Conservation (phyloP, 1,284 basidiomycete species). For the Puccinia horiana region DNA sequence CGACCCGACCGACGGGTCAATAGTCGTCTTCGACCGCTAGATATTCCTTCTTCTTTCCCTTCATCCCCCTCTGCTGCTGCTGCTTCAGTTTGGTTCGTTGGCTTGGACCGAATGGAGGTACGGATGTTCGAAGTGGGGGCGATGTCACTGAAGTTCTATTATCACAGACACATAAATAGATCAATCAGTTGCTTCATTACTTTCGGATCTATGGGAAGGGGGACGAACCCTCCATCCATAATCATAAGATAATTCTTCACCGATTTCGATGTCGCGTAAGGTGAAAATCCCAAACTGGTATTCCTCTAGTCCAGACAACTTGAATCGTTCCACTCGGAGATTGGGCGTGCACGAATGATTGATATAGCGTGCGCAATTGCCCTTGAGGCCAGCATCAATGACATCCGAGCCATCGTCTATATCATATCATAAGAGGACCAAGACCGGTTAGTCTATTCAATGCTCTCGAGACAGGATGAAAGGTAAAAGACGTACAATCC, state of each 20-base stretch:
- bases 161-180: neutral
- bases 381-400: slow-evolving; percentile 47
- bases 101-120: slow-evolving; percentile 15
- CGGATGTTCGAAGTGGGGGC: slow-evolving; percentile 45
- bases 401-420: slow-evolving; percentile 47
- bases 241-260: slow-evolving; percentile 44
- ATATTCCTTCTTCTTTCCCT: neutral
- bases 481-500: slow-evolving; percentile 32
- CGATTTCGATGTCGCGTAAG: slow-evolving; percentile 42
- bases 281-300: slow-evolving; percentile 47
- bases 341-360: slow-evolving; percentile 47
- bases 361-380: slow-evolving; percentile 45
- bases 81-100: too few species aligned
- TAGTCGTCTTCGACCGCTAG: neutral
- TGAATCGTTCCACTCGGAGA: slow-evolving; percentile 34
- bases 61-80: neutral
- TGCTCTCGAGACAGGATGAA: neutral
- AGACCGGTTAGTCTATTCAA: neutral
- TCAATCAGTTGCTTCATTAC: neutral
- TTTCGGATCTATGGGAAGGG: too few species aligned
- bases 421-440: neutral
- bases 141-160: slow-evolving; percentile 46
- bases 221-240: slow-evolving; percentile 41
- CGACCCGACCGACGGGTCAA: neutral
- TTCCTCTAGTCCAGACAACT: slow-evolving; percentile 44